Conservation (phyloP, 192 early-diverging fungal species). For the Coemansia asiatica region DNA sequence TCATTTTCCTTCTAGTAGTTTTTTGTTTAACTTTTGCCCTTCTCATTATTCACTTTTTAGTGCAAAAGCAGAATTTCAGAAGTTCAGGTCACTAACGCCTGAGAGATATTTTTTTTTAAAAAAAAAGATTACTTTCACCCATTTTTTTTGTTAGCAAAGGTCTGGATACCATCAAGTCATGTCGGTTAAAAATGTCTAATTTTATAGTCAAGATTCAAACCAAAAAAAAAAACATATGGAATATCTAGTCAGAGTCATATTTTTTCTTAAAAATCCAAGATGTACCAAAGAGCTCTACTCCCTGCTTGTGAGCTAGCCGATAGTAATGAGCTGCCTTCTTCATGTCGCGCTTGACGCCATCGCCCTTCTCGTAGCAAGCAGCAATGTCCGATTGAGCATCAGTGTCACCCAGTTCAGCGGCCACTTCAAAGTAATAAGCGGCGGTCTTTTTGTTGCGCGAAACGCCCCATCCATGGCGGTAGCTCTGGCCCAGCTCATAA, state of each 20-base stretch:
- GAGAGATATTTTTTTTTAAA: no score
- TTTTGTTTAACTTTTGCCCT: no score
- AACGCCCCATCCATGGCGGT: constrained; percentile 80
- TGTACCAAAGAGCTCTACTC: constrained; percentile 71
- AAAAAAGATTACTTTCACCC: no score
- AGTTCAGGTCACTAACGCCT: no score
- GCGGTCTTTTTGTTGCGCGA: constrained; percentile 70
- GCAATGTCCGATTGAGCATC: constrained; percentile 78
- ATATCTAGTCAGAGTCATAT: constrained; percentile 60
- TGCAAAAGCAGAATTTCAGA: no score
- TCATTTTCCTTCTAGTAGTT: no score
- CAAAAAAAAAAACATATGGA: no score
- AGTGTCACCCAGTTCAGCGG: constrained; percentile 75
- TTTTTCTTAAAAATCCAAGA: constrained; percentile 84
- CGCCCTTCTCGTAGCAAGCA: constrained; percentile 69
- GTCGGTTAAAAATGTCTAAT: no score
- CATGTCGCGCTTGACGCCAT: constrained; percentile 77
- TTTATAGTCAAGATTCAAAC: no score
- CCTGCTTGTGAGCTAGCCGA: constrained; percentile 72
- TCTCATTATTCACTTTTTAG: no score
- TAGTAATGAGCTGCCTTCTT: constrained; percentile 76
- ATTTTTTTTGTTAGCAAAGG: no score
- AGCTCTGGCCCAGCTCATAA: constrained; percentile 77
- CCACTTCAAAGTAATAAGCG: constrained; percentile 79
- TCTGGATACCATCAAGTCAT: no score